Conservation (phyloP, 768 basidiomycete genomes). For the Chalciporus sphaerocephalus region DNA sequence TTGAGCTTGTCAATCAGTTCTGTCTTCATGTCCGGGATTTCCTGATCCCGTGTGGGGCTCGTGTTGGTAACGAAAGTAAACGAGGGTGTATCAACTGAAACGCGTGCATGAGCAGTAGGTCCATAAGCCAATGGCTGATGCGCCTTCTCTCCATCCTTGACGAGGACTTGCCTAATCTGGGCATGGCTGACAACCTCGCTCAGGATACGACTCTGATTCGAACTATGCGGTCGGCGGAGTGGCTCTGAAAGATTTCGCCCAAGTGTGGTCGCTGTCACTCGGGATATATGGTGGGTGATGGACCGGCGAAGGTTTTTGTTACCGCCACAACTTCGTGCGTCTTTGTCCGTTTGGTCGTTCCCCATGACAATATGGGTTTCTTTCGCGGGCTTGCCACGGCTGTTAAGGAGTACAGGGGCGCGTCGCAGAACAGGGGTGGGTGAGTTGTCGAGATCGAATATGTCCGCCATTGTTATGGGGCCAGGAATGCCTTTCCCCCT, state of each 20-base stretch:
- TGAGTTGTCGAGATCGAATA: not conserved
- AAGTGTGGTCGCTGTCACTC: constrained; percentile 28
- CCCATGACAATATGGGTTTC: constrained; percentile 5
- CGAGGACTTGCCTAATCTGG: constrained; percentile 30
- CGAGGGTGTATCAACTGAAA: not conserved
- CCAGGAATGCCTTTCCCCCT: not conserved
- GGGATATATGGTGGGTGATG: constrained; percentile 35
- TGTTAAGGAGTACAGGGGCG: constrained; percentile 36
- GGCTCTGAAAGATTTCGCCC: constrained; percentile 29
- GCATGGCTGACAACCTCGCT: not conserved
- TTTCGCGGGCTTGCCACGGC: constrained; percentile 24
- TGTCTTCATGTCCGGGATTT: constrained; percentile 1
- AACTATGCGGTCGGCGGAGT: constrained; percentile 12
- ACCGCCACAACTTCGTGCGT: not conserved
- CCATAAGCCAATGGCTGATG: not conserved
- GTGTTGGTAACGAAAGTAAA: constrained; percentile 1
- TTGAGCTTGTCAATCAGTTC: not conserved
- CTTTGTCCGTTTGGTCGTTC: not conserved
- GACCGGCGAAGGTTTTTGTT: constrained; percentile 27
- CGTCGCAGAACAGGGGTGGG: constrained; percentile 32
- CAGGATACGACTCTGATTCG: not conserved
- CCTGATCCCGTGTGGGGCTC: not conserved
- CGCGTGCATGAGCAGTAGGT: not conserved
- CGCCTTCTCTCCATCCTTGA: not conserved
- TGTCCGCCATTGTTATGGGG: constrained; percentile 12